phyloP scores from a whole-genome alignment of 2,329 filamentous ascomycete genomes.

The Fusarium mundagurra region DNA sequence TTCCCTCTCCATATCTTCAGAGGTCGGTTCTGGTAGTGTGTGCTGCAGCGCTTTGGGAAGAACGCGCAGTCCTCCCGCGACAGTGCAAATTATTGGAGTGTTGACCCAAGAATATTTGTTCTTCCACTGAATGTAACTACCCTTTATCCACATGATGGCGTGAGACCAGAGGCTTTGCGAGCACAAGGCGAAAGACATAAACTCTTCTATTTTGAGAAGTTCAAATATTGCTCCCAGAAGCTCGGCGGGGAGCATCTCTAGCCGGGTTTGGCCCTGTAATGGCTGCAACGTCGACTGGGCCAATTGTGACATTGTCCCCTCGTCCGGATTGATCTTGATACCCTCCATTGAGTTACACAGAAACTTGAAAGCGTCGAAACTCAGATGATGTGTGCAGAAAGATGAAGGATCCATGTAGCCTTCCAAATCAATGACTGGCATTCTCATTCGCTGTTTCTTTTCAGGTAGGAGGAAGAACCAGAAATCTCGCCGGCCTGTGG shows the following conservation, averaged over 20 bases:
- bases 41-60: background rate
- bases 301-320: background rate
- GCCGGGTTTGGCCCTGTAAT: background rate
- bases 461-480: constrained; percentile 1
- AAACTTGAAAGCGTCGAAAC: constrained; percentile 11
- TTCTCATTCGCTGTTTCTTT: background rate
- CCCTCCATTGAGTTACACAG: background rate
- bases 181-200: background rate
- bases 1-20: background rate
- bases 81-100: constrained; percentile 4
- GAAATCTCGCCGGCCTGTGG: background rate
- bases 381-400: background rate
- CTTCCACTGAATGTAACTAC: background rate
- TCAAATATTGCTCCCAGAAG: background rate
- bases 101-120: constrained; percentile 7
- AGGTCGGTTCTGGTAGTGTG: background rate
- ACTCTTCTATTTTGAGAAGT: background rate
- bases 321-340: background rate
- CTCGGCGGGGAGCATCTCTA: constrained; percentile 8
- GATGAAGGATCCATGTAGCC: background rate
- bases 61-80: background rate
- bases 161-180: constrained; percentile 5
- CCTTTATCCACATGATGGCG: background rate
- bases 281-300: background rate
- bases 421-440: background rate